phyloP scores from a whole-genome alignment of 108 stramenopile species.

The Thalassiosira profunda region DNA sequence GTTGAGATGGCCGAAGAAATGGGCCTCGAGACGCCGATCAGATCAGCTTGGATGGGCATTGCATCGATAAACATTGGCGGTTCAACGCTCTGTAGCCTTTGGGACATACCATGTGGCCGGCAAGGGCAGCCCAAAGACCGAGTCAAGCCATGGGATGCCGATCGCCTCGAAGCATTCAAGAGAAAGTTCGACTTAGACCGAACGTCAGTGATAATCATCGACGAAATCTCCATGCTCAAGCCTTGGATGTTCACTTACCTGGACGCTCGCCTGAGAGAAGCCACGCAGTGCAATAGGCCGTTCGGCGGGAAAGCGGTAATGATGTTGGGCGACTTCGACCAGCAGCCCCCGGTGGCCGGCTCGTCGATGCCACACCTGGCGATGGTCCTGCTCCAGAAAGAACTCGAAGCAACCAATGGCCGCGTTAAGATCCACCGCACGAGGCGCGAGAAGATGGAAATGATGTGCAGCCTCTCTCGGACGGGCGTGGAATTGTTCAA shows the following conservation, averaged over 20 bases:
- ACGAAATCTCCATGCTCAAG: constrained; percentile 23
- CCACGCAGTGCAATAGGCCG: constrained; percentile 15
- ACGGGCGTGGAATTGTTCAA: constrained; percentile 7
- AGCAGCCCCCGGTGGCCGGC: constrained; percentile 17
- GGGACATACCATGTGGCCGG: constrained; percentile 4
- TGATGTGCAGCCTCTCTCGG: neutral
- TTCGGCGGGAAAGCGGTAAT: constrained; percentile 10
- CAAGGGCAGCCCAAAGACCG: too few relatives aligned
- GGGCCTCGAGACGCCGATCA: constrained; percentile 2
- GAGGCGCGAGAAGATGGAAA: constrained; percentile 1
- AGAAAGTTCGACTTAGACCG: neutral
- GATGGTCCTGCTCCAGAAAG: constrained; percentile 5
- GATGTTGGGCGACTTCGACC: constrained; percentile 21
- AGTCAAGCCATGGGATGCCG: neutral
- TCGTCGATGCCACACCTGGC: constrained; percentile 11
- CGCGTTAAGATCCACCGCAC: too few relatives aligned
- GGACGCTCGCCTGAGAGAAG: constrained; percentile 15
- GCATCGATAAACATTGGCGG: constrained; percentile 11
- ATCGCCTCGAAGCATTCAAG: neutral
- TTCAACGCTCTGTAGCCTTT: constrained; percentile 7
- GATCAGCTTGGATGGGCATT: constrained; percentile 15
- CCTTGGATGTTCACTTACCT: constrained; percentile 24
- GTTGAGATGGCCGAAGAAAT: neutral
- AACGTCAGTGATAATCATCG: constrained; percentile 5
- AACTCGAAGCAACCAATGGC: neutral